A percentile compares a stretch with the other conserved stretches of the same genome.
Evolutionary conservation across 169 alveolate species (phyloP).

Genomic region (Plasmodium yoelii): DNA sequence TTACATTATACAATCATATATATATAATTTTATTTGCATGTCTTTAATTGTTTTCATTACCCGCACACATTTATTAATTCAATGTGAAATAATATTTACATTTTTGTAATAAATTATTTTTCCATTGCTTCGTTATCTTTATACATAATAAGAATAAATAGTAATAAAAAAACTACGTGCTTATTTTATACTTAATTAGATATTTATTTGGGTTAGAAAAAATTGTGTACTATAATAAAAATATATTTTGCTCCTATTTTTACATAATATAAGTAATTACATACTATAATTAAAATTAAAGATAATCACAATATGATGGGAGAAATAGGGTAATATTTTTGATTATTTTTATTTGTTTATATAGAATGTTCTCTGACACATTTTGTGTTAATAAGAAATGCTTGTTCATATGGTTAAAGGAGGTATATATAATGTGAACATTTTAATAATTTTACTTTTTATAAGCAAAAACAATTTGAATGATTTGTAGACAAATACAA

Average conservation of each 20-base stretch:
- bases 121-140: conserved; percentile 58
- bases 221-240: conserved; percentile 27
- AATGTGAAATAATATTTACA: conserved; percentile 63
- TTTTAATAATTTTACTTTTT: no score
- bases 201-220: conserved; percentile 30
- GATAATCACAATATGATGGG: background rate
- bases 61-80: conserved; percentile 57
- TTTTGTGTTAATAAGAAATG: no score
- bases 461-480: no score
- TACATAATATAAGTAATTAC: conserved; percentile 11
- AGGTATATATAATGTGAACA: no score
- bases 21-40: conserved; percentile 5
- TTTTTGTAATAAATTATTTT: conserved; percentile 49
- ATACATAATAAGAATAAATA: background rate
- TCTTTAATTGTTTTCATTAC: conserved; percentile 68
- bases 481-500: no score
- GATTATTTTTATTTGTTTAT: no score
- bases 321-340: background rate
- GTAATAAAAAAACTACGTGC: conserved; percentile 20
- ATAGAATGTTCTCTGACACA: no score
- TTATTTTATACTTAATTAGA: conserved; percentile 37
- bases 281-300: conserved; percentile 41
- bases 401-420: no score
- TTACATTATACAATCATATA: conserved; percentile 18
- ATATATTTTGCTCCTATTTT: conserved; percentile 18